Percentiles rank a stretch among this genome's conserved stretches.
These are phyloP conservation scores for Ustilago nuda DNA, from an alignment of 1,284 basidiomycete genomes.

Conservation along the genomic window DNA sequence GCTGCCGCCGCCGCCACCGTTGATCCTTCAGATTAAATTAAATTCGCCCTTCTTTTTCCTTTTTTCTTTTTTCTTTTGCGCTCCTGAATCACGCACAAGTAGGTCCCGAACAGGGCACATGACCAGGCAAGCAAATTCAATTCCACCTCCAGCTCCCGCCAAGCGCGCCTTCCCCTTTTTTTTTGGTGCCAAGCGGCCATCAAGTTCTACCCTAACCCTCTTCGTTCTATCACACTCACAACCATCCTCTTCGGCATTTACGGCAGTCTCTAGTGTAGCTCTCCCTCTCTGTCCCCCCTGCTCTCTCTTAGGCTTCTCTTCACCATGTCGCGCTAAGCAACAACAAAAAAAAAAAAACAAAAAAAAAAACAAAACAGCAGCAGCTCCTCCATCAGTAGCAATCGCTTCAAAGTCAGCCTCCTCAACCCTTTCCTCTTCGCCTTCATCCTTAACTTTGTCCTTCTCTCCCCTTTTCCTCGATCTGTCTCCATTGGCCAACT, in stretches of 20 bases:
- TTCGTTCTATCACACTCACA: not conserved
- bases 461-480: not conserved
- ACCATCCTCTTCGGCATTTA: not conserved
- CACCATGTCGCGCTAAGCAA: conserved; percentile 6
- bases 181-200: conserved; percentile 4
- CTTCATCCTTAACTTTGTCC: not conserved
- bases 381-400: conserved; percentile 4
- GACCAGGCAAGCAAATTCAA: not conserved
- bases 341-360: too few species aligned
- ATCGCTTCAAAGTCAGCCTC: not conserved
- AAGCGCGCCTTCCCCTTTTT: not conserved
- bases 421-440: not conserved
- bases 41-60: not conserved
- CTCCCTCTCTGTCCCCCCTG: conserved; percentile 7
- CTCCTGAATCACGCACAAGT: not conserved
- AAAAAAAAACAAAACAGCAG: not conserved
- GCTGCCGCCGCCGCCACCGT: not conserved
- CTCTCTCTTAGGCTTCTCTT: not conserved
- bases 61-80: too few species aligned
- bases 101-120: not conserved
- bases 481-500: not conserved
- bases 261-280: not conserved
- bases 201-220: not conserved
- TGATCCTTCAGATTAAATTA: not conserved
- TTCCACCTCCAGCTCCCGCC: conserved; percentile 7